Percentiles rank a stretch among this genome's conserved stretches.
These are phyloP conservation scores for Myxozyma nipponensis DNA, from an alignment of 805 yeast genomes.

Conservation along the genomic window DNA sequence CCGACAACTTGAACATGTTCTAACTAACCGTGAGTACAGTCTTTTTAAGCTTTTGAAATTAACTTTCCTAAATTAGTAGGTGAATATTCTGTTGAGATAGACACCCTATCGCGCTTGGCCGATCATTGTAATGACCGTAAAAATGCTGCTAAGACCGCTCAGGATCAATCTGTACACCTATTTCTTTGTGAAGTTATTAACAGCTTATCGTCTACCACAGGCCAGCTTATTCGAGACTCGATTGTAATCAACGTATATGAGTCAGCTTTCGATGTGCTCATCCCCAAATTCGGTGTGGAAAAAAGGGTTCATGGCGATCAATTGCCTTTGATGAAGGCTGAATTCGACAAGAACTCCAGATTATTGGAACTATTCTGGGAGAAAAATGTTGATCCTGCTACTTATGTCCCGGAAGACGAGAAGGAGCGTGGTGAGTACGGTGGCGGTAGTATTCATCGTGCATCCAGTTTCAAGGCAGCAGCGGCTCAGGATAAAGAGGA, in stretches of 20 bases:
- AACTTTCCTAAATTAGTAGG: constrained; percentile 1
- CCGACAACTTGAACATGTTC: constrained; percentile 73
- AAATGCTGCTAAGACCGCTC: constrained; percentile 90
- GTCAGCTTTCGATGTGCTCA: constrained; percentile 87
- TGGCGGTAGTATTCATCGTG: constrained; percentile 71
- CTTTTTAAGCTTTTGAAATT: constrained; percentile 27
- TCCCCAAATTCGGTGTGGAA: constrained; percentile 92
- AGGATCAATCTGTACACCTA: constrained; percentile 90
- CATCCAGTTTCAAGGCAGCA: constrained; percentile 65
- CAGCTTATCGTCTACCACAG: constrained; percentile 65
- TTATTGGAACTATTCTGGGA: constrained; percentile 87
- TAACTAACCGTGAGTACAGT: constrained; percentile 37
- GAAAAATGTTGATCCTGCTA: constrained; percentile 85
- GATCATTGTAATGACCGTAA: constrained; percentile 94
- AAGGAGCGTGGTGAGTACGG: constrained; percentile 69
- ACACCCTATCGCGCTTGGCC: constrained; percentile 69
- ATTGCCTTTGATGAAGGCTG: constrained; percentile 86
- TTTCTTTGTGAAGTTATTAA: constrained; percentile 78
- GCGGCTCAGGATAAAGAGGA: constrained; percentile 44
- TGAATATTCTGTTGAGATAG: constrained; percentile 39
- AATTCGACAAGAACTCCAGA: constrained; percentile 67
- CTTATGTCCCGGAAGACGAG: constrained; percentile 88
- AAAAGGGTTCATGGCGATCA: constrained; percentile 97
- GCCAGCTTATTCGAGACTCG: constrained; percentile 80
- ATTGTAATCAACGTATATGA: constrained; percentile 90